Evolutionary conservation across 2,329 filamentous ascomycete species (phyloP).

Genomic region (Ophiocordyceps camponoti-rufipedis): DNA sequence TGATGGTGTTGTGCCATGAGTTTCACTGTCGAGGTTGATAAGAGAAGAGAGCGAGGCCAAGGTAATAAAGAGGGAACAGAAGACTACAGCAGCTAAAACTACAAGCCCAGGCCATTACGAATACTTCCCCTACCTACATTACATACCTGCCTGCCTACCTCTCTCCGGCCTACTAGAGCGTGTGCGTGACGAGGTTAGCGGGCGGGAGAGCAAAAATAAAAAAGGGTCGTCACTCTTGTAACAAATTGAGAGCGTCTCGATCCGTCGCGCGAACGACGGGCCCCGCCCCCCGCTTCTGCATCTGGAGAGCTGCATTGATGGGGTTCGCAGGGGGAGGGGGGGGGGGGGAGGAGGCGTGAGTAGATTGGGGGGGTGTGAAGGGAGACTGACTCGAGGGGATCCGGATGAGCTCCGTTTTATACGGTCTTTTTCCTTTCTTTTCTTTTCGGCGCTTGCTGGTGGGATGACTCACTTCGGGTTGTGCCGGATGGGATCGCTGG

Average conservation of each 20-base stretch:
- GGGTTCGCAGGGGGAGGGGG: not conserved
- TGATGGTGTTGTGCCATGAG: not conserved
- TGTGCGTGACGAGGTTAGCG: not conserved
- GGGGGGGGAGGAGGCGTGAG: not conserved
- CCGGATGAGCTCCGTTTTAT: not conserved
- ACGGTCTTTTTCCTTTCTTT: not conserved
- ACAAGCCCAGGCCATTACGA: too few relatives aligned
- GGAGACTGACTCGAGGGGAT: not conserved
- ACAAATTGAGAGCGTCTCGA: not conserved
- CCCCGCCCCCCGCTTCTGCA: constrained; percentile 1
- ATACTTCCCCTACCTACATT: not conserved
- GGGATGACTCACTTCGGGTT: too few relatives aligned
- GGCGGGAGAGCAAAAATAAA: not conserved
- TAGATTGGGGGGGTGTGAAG: not conserved
- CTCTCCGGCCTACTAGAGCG: not conserved
- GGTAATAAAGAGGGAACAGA: too few relatives aligned
- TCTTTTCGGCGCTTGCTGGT: too few relatives aligned
- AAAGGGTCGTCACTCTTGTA: too few relatives aligned
- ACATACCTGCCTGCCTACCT: too few relatives aligned
- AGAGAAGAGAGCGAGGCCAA: too few relatives aligned
- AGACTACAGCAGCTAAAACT: not conserved
- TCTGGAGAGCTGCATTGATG: constrained; percentile 1
- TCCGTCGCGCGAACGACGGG: not conserved
- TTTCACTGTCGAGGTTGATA: not conserved
- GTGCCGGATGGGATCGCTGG: too few relatives aligned